phyloP scores from a whole-genome alignment of 2,329 filamentous ascomycete species.

The Aspergillus viridinutans region DNA sequence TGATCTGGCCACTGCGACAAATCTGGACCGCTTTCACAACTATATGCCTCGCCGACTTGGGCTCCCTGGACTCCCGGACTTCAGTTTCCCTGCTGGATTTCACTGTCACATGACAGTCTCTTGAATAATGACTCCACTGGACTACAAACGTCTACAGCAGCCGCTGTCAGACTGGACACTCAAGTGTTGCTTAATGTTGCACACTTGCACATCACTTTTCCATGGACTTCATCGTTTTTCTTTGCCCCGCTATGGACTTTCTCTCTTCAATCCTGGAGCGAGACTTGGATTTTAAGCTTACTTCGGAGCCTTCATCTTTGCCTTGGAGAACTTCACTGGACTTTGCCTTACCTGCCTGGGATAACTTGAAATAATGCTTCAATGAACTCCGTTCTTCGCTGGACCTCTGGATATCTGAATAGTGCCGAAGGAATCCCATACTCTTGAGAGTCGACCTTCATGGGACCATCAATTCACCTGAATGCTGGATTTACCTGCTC shows the following conservation, averaged over 20 bases:
- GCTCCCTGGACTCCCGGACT: conserved; percentile 7
- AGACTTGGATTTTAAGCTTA: conserved; percentile 19
- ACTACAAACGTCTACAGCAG: conserved; percentile 22
- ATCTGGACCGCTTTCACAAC: conserved; percentile 7
- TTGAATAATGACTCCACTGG: conserved; percentile 22
- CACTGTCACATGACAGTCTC: conserved; percentile 19
- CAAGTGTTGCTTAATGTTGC: conserved; percentile 41
- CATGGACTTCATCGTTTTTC: conserved; percentile 9
- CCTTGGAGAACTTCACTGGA: conserved; percentile 7
- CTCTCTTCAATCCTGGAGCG: conserved; percentile 26
- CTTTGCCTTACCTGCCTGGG: background rate
- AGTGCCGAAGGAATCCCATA: background rate
- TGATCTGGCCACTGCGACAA: conserved; percentile 4
- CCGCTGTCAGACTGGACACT: conserved; percentile 34
- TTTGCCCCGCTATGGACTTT: conserved; percentile 14
- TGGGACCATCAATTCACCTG: background rate
- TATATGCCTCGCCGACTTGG: background rate
- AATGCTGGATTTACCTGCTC: background rate
- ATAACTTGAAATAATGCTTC: background rate
- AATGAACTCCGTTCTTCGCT: background rate
- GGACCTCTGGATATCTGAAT: background rate
- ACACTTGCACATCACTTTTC: conserved; percentile 21
- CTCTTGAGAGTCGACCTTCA: background rate
- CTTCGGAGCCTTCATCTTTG: background rate
- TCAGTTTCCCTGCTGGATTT: conserved; percentile 9